Evolutionary conservation across 768 basidiomycete species (phyloP).

Genomic region (Clavaria fumosa): DNA sequence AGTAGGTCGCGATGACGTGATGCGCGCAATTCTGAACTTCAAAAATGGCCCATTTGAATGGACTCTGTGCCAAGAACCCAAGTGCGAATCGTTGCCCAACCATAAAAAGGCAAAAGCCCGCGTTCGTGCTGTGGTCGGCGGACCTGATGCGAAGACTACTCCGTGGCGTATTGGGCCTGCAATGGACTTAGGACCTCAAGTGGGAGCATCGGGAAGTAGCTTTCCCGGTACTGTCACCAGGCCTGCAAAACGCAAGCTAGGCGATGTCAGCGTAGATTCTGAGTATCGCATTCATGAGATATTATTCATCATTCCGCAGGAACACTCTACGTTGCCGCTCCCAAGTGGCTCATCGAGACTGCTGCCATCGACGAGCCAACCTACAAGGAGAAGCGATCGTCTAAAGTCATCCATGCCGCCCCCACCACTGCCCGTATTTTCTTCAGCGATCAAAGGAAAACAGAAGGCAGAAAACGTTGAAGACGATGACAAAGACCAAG

Average conservation of each 20-base stretch:
- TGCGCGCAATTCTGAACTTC: slow-evolving; percentile 9
- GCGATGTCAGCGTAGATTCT: slow-evolving; percentile 7
- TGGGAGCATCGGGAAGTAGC: slow-evolving; percentile 2
- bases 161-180: slow-evolving; percentile 3
- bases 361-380: slow-evolving; percentile 4
- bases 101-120: slow-evolving; percentile 4
- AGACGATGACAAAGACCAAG: slow-evolving; percentile 7
- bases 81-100: slow-evolving; percentile 4
- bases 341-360: slow-evolving; percentile 6
- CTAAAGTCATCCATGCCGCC: slow-evolving; percentile 6
- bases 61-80: slow-evolving; percentile 7
- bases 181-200: slow-evolving; percentile 3
- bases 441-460: neutral
- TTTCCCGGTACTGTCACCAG: neutral
- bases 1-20: slow-evolving; percentile 8
- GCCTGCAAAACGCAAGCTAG: slow-evolving; percentile 6
- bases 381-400: slow-evolving; percentile 5
- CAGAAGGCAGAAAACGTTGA: slow-evolving; percentile 7
- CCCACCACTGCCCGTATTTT: slow-evolving; percentile 7
- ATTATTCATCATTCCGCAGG: slow-evolving; percentile 7
- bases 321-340: slow-evolving; percentile 4
- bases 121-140: slow-evolving; percentile 5
- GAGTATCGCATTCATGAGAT: slow-evolving; percentile 5
- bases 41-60: slow-evolving; percentile 9
- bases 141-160: slow-evolving; percentile 6